phyloP scores from a whole-genome alignment of 495 filamentous ascomycete genomes.

The Podospora australis region DNA sequence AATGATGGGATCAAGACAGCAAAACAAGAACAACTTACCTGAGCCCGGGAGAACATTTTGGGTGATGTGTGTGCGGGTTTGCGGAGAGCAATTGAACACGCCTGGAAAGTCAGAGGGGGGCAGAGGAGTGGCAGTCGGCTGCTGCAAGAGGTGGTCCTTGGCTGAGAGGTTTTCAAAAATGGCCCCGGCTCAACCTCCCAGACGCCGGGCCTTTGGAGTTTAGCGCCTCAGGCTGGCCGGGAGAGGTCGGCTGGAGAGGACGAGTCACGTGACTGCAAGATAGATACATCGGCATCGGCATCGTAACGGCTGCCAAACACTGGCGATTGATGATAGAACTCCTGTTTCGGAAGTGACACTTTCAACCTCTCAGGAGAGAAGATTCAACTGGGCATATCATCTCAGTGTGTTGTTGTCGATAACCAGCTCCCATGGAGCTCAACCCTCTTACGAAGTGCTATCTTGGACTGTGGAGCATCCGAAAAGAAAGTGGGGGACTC shows the following conservation, averaged over 20 bases:
- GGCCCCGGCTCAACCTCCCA: slow-evolving; percentile 18
- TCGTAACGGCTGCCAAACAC: no score
- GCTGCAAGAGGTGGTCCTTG: slow-evolving; percentile 26
- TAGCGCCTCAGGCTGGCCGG: slow-evolving; percentile 13
- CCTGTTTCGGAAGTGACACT: no score
- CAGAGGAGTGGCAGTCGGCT: slow-evolving; percentile 19
- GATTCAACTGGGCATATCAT: background rate
- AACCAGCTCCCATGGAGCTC: no score
- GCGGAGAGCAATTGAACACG: slow-evolving; percentile 26
- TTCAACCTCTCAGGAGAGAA: no score
- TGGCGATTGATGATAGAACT: no score
- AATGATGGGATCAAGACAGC: no score
- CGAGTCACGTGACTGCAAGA: slow-evolving; percentile 15
- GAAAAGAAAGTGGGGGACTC: no score
- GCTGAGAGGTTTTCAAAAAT: slow-evolving; percentile 34
- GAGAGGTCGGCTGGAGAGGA: slow-evolving; percentile 19
- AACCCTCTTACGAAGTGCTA: no score
- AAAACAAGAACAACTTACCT: slow-evolving; percentile 52
- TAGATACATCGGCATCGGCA: background rate
- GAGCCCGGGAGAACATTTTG: slow-evolving; percentile 61
- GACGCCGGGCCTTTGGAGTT: slow-evolving; percentile 9
- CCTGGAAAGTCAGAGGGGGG: slow-evolving; percentile 10
- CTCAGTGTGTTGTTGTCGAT: no score
- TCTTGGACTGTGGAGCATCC: no score
- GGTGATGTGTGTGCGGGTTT: slow-evolving; percentile 24